Evolutionary conservation across 139 green algal genomes (phyloP).

Genomic region (Chlamydomonas sp.): DNA sequence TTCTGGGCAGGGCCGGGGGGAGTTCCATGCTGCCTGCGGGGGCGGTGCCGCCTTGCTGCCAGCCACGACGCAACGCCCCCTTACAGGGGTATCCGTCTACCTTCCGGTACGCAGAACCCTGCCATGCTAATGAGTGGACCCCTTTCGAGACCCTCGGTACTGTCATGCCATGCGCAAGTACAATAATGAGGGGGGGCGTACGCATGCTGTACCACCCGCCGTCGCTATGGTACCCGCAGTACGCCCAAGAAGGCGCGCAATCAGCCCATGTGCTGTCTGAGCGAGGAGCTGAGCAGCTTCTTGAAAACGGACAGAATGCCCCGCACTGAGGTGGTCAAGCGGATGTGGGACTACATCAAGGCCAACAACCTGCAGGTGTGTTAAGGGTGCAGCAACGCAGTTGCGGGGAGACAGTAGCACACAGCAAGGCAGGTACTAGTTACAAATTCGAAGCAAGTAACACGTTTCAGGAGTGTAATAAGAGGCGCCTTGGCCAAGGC

Average conservation of each 20-base stretch:
- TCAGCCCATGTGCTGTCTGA: slow-evolving; percentile 44
- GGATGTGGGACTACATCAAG: slow-evolving; percentile 89
- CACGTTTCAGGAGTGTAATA: too few relatives aligned
- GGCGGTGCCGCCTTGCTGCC: not conserved
- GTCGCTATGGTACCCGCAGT: not conserved
- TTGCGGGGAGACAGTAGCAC: not conserved
- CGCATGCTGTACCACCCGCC: too few relatives aligned
- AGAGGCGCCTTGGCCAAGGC: not conserved
- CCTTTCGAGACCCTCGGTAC: too few relatives aligned
- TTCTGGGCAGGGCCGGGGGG: not conserved
- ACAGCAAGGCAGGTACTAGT: too few relatives aligned
- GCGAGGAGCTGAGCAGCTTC: slow-evolving; percentile 63
- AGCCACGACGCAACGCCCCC: not conserved
- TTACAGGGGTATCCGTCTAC: too few relatives aligned
- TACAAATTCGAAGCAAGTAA: too few relatives aligned
- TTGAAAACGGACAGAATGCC: slow-evolving; percentile 66
- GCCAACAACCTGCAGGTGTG: slow-evolving; percentile 77
- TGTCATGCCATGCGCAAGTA: too few relatives aligned
- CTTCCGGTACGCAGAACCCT: too few relatives aligned
- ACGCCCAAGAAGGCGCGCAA: slow-evolving; percentile 26
- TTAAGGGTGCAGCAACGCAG: not conserved
- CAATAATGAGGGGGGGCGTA: too few relatives aligned
- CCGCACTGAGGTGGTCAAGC: slow-evolving; percentile 74
- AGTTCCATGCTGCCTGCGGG: not conserved
- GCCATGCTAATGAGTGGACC: too few relatives aligned